phyloP scores from a whole-genome alignment of 129 eudicot genomes.

The Artemisia argyi region DNA sequence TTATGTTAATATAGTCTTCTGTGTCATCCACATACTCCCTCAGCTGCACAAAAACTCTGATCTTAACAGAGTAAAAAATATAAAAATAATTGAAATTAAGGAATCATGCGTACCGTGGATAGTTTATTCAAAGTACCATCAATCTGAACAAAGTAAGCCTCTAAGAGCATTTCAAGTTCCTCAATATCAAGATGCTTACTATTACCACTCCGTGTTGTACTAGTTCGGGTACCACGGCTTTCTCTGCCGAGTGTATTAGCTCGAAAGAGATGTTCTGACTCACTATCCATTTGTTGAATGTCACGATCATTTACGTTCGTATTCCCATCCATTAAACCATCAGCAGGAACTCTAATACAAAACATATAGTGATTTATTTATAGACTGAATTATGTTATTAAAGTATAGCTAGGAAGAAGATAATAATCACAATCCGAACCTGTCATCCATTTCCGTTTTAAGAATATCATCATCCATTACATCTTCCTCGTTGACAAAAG shows the following conservation, averaged over 20 bases:
- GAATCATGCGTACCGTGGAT: constrained; percentile 33
- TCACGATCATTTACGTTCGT: constrained; percentile 19
- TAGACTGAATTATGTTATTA: background rate
- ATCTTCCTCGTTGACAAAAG: constrained; percentile 36
- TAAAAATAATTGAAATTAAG: too few species aligned
- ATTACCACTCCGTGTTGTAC: constrained; percentile 32
- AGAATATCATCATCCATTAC: constrained; percentile 33
- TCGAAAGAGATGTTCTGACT: constrained; percentile 24
- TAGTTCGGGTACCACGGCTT: constrained; percentile 41
- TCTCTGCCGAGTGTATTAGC: constrained; percentile 30
- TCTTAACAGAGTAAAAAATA: too few species aligned
- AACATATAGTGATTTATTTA: background rate
- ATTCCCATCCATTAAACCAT: constrained; percentile 11
- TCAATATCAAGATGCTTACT: constrained; percentile 47
- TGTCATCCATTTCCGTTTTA: constrained; percentile 34
- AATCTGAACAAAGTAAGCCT: constrained; percentile 65
- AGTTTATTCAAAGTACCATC: constrained; percentile 59
- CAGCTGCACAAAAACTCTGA: constrained; percentile 27
- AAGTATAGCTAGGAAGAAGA: background rate
- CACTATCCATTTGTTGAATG: constrained; percentile 19
- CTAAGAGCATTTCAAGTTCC: constrained; percentile 65
- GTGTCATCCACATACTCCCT: constrained; percentile 70
- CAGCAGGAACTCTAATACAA: constrained; percentile 21
- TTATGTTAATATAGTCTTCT: constrained; percentile 65
- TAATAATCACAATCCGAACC: constrained; percentile 6